These are phyloP conservation scores for Blechomonas ayalai DNA, from an alignment of 208 protist species.

Conservation along the genomic window DNA sequence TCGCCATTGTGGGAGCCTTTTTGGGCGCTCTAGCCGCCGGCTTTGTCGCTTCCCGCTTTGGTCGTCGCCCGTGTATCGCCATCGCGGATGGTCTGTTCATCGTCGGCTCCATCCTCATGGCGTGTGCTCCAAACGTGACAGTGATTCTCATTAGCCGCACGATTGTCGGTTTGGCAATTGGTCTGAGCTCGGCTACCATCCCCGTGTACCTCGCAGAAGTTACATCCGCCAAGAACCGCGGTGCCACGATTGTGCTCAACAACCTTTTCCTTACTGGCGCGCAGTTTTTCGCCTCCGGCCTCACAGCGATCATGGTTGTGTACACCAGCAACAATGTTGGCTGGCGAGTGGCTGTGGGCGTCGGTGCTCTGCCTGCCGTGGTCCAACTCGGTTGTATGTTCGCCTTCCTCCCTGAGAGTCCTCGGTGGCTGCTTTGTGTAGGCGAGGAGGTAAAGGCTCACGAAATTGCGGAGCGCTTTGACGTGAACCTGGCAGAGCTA, in stretches of 20 bases:
- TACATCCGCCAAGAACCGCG: constrained; percentile 62
- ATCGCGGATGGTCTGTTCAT: constrained; percentile 79
- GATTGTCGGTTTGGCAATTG: constrained; percentile 83
- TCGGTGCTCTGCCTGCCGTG: constrained; percentile 71
- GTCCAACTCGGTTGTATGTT: constrained; percentile 78
- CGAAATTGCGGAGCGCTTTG: constrained; percentile 38
- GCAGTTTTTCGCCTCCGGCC: constrained; percentile 75
- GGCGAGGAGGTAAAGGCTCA: constrained; percentile 38
- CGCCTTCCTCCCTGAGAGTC: constrained; percentile 82
- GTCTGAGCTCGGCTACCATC: constrained; percentile 83
- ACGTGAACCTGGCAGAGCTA: constrained; percentile 53
- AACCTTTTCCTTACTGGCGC: constrained; percentile 82
- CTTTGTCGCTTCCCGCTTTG: constrained; percentile 62
- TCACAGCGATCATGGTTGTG: constrained; percentile 63
- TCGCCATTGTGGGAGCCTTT: constrained; percentile 78
- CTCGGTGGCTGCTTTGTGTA: constrained; percentile 69
- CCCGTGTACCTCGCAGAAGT: constrained; percentile 90
- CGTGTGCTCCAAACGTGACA: constrained; percentile 47
- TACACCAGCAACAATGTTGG: constrained; percentile 68
- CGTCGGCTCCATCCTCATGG: constrained; percentile 70
- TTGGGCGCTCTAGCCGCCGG: constrained; percentile 71
- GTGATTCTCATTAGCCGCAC: constrained; percentile 70
- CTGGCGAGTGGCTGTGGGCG: constrained; percentile 84
- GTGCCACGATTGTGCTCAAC: constrained; percentile 84
- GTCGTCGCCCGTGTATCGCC: constrained; percentile 64